Conservation (phyloP, 495 filamentous ascomycete genomes). For the Recurvomyces mirabilis region DNA sequence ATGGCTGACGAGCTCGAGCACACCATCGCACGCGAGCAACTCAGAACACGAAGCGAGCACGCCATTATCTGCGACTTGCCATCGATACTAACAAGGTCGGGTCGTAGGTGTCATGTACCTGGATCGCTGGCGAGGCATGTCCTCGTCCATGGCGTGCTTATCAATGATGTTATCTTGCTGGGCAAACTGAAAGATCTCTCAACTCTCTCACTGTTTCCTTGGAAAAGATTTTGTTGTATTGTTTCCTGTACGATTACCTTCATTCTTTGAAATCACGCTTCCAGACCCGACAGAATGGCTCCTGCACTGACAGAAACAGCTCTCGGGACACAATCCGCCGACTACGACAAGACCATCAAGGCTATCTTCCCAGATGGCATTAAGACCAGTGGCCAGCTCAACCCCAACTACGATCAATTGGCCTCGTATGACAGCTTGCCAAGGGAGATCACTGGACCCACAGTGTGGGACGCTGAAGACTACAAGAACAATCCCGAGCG, state of each 20-base stretch:
- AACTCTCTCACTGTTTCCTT: background rate
- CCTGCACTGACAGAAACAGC: conserved; percentile 6
- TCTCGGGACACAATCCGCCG: conserved; percentile 3
- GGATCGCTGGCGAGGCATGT: too few species aligned
- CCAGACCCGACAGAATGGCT: conserved; percentile 16
- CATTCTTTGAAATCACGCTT: background rate
- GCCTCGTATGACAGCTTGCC: conserved; percentile 63
- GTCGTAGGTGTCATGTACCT: too few species aligned
- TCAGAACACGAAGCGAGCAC: too few species aligned
- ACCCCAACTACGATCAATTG: conserved; percentile 56
- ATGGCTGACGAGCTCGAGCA: too few species aligned
- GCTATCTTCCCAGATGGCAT: conserved; percentile 31
- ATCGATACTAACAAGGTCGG: too few species aligned
- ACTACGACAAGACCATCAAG: conserved; percentile 16
- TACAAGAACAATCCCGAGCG: conserved; percentile 55
- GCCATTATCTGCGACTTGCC: too few species aligned
- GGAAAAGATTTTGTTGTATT: background rate
- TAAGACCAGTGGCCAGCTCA: conserved; percentile 68
- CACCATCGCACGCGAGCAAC: too few species aligned
- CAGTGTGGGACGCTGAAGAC: conserved; percentile 67
- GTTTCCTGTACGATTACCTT: background rate
- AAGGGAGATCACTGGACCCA: conserved; percentile 58
- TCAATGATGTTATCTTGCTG: too few species aligned
- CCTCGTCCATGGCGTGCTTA: too few species aligned
- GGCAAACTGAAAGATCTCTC: too few species aligned